These are phyloP conservation scores for Aureobasidium melanogenum DNA, from an alignment of 2,329 filamentous ascomycete species.

Conservation along the genomic window DNA sequence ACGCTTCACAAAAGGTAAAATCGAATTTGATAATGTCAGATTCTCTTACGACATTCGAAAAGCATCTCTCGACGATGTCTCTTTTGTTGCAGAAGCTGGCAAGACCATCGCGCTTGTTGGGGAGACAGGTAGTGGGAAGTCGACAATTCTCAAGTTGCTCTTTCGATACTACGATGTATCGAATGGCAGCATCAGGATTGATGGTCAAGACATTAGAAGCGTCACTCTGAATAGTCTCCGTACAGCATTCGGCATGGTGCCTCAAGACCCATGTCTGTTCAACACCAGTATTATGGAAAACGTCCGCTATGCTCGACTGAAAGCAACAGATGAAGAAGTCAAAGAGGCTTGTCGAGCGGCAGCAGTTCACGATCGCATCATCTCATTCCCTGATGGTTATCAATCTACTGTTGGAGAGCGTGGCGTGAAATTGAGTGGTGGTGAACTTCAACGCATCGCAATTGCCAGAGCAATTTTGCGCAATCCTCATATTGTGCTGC, in stretches of 20 bases:
- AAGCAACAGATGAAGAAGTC: constrained; percentile 53
- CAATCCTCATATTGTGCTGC: constrained; percentile 55
- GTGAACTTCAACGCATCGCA: constrained; percentile 73
- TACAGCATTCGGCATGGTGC: constrained; percentile 53
- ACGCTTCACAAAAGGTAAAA: constrained; percentile 36
- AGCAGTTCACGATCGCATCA: constrained; percentile 56
- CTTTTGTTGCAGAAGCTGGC: constrained; percentile 41
- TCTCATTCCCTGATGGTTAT: constrained; percentile 56
- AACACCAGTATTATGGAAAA: constrained; percentile 58
- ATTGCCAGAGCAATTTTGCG: constrained; percentile 65
- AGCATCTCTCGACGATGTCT: constrained; percentile 41
- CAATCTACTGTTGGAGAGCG: constrained; percentile 67
- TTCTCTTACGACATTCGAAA: constrained; percentile 50
- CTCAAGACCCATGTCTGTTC: constrained; percentile 56
- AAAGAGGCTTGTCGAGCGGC: constrained; percentile 53
- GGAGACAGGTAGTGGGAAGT: constrained; percentile 55
- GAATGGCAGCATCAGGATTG: constrained; percentile 46
- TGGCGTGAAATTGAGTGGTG: constrained; percentile 72
- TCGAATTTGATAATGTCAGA: constrained; percentile 46
- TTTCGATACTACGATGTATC: constrained; percentile 53
- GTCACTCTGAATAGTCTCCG: constrained; percentile 51
- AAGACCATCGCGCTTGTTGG: constrained; percentile 54
- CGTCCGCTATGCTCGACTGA: constrained; percentile 52
- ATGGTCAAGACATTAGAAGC: constrained; percentile 51
- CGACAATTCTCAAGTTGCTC: constrained; percentile 52